These are phyloP conservation scores for Luvunga scandens DNA, from an alignment of 345 rosid species.

Conservation along the genomic window DNA sequence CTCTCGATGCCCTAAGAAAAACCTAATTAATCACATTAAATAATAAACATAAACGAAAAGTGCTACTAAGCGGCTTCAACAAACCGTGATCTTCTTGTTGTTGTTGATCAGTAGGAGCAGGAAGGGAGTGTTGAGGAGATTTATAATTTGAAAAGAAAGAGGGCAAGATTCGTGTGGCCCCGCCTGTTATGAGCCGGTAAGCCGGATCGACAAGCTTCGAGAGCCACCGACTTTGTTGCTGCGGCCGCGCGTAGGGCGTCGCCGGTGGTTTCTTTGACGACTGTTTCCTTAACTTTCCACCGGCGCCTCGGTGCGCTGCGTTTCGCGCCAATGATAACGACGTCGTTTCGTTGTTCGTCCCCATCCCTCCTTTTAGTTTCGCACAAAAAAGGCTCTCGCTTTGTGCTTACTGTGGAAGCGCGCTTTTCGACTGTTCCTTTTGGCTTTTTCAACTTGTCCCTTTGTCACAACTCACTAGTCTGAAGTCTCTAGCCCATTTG, in stretches of 20 bases:
- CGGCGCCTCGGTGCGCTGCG: conserved; percentile 40
- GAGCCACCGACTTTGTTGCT: conserved; percentile 55
- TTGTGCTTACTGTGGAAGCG: neutral
- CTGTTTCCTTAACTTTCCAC: conserved; percentile 61
- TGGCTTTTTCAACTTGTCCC: too few species aligned
- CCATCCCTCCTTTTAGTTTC: conserved; percentile 16
- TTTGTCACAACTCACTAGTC: too few species aligned
- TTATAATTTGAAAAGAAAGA: conserved; percentile 47
- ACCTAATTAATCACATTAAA: conserved; percentile 18
- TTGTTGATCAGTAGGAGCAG: conserved; percentile 24
- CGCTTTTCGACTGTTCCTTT: neutral
- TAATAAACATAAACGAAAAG: neutral
- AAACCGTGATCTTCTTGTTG: conserved; percentile 38
- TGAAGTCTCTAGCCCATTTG: too few species aligned
- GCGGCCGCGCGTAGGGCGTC: conserved; percentile 68
- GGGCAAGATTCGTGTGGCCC: conserved; percentile 65
- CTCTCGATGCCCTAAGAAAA: neutral
- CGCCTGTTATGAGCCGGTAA: conserved; percentile 58
- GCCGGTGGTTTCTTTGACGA: conserved; percentile 33
- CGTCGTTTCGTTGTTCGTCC: conserved; percentile 29
- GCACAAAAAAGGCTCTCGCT: neutral
- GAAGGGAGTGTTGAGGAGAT: conserved; percentile 34
- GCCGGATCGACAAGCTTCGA: conserved; percentile 84
- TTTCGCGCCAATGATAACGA: conserved; percentile 18
- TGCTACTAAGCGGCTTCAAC: conserved; percentile 7